These are phyloP conservation scores for Ceratocystis huliohia DNA, from an alignment of 2,329 filamentous ascomycete genomes.

Conservation along the genomic window DNA sequence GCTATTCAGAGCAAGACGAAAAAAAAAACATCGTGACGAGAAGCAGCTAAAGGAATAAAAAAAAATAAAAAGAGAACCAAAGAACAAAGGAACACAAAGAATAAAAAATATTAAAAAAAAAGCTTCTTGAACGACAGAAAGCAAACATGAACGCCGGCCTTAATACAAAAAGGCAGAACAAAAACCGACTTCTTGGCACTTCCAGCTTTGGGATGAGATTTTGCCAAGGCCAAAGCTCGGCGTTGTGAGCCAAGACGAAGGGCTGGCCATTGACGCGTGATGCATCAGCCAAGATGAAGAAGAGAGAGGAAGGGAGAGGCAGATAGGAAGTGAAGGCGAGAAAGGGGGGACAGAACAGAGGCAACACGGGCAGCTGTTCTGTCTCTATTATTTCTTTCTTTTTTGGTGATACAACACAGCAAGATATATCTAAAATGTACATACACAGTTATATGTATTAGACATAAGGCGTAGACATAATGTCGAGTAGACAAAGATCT, in stretches of 20 bases:
- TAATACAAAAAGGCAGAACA: conserved; percentile 4
- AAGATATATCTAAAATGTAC: no score
- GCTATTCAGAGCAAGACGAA: background rate
- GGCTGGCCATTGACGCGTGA: conserved; percentile 17
- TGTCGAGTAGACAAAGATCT: no score
- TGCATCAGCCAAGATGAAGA: conserved; percentile 15
- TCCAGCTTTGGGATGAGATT: conserved; percentile 17
- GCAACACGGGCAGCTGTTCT: background rate
- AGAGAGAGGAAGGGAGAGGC: background rate
- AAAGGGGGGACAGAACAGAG: background rate
- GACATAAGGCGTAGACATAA: no score
- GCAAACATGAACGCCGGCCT: background rate
- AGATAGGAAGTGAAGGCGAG: background rate
- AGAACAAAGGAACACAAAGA: conserved; percentile 7
- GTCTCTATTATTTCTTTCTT: background rate
- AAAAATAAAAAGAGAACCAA: background rate
- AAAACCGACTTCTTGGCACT: conserved; percentile 17
- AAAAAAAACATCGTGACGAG: conserved; percentile 3
- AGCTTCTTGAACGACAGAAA: background rate
- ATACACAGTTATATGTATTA: no score
- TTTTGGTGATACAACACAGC: conserved; percentile 1
- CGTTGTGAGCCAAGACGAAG: conserved; percentile 20
- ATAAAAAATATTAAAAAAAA: conserved; percentile 2
- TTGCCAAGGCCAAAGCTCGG: conserved; percentile 20
- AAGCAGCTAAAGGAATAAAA: conserved; percentile 9